Evolutionary conservation across 495 filamentous ascomycete genomes (phyloP).

Genomic region (Talaromyces borbonicus): DNA sequence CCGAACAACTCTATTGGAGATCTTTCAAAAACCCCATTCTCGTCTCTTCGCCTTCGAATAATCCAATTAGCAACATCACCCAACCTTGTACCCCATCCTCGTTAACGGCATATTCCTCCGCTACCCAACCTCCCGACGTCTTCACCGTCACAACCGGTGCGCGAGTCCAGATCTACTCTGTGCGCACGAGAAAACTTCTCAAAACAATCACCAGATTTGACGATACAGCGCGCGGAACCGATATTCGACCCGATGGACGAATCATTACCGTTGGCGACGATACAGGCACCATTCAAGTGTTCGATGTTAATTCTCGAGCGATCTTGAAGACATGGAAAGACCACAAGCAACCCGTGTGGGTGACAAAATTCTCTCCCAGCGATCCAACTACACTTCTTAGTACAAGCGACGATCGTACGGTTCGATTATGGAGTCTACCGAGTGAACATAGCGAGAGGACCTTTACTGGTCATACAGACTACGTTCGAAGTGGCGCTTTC

Average conservation of each 20-base stretch:
- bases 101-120: conserved; percentile 35
- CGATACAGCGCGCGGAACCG: conserved; percentile 75
- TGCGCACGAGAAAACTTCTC: conserved; percentile 75
- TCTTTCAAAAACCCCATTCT: conserved; percentile 81
- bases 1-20: conserved; percentile 92
- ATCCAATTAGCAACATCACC: conserved; percentile 80
- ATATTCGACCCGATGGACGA: conserved; percentile 79
- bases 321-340: conserved; percentile 94
- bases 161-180: conserved; percentile 85
- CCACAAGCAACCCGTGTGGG: conserved; percentile 92
- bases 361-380: conserved; percentile 75
- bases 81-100: conserved; percentile 51
- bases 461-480: conserved; percentile 86
- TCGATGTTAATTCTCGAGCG: conserved; percentile 78
- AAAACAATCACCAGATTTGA: conserved; percentile 91
- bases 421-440: conserved; percentile 89
- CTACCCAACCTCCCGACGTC: conserved; percentile 50
- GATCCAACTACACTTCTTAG: conserved; percentile 80
- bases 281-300: conserved; percentile 83
- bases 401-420: conserved; percentile 80
- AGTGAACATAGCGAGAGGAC: conserved; percentile 60
- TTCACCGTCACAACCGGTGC: conserved; percentile 90
- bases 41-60: conserved; percentile 75
- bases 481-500: conserved; percentile 77
- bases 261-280: conserved; percentile 87